Evolutionary conservation across 306 rosid genomes (phyloP), one percentile per base, ranked within the genome.

Genomic region (Pterocarpus macrocarpus): DNA sequence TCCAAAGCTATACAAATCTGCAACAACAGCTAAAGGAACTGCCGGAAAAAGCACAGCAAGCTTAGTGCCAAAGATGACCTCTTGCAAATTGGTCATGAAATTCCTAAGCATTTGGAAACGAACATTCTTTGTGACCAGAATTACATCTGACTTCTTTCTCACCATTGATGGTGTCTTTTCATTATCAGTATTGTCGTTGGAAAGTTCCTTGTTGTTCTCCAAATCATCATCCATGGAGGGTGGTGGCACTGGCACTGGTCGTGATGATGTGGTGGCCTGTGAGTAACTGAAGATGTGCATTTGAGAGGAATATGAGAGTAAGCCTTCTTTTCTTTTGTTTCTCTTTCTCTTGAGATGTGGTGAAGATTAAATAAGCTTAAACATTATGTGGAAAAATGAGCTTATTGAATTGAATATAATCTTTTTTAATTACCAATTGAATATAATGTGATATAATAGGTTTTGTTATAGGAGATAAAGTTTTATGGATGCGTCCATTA

Each of bases 31-130:
- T 1, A 93, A 79, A 8, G 97, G 97, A 5, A 94, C 77, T 0
- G 98, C 97, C 0, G 92, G 97, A 65, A 92, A 92, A 47, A 94
- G 92, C 78, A 94, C 78, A 8, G 87, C 86, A 50, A 94, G 94
- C 85, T 94, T 94, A 28, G 98, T 94, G n/a, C 95, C 97, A 71
- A 92, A 72, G 5, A 89, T 34, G 39, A 94, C 95, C 81, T 83
- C 86, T 76, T 76, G 88, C 49, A 92, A 71, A 71, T 94, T 90
- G 10, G 80, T 53, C 75, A 89, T 76, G 8, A 94, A 66, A 28
- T 17, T 61, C 49, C 94, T 75, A 2, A 94, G 69, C 64, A 88
- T 66, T 68, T 78, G 66, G 49, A 86, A 83, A 11, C 84, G 85
- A 62, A 72, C 38, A 10, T 76, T 66, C 16, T 38, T 76, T 5